Evolutionary conservation across 2,329 filamentous ascomycete species (phyloP), one percentile per base, ranked within the genome.

Genomic region (Talaromyces atroroseus): DNA sequence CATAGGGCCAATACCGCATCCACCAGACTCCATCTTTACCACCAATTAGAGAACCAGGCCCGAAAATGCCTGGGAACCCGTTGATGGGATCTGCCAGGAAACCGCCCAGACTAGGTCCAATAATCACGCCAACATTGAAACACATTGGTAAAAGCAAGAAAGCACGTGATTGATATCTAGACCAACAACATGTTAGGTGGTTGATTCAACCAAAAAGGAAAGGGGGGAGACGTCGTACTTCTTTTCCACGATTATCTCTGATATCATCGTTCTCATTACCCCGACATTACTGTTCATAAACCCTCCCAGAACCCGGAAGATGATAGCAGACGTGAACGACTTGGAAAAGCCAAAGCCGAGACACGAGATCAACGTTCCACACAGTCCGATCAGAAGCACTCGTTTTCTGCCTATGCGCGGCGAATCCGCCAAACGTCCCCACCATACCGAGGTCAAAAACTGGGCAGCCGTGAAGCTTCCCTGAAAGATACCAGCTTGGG

Each of bases 391-490:
- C 53, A 95, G 73, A 18, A 96, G 77, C 14, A 94, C 88, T 16
- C 80, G 81, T 71, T 95, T 95, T 49, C 90, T 81, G 0, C 90
- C 91, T 57, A 82, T 80, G 55, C 74, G 76, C 38, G 82, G 81
- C 6, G 87, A 84, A 64, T 86, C 83, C 1, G 82, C 82, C 3
- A 91, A 73, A 0, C 87, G 79, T 0, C 90, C 90, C 90, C 90
- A 95, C 59, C 90, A 71, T 69, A 95, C 85, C 2, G 89, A 89
- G 1, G 90, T 95, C 21, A 89, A 67, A 65, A 92, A 92, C 68
- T 96, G 90, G 0, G 88, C 86, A 0, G 85, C 87, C 0, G 88
- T 92, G 67, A 95, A 95, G 40, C 85, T 85, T 12, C 87, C 89
- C 49, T 89, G 84, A 23, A 95, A 76, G 2, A 95, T 74, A 40